These are phyloP conservation scores for Scenedesmus sp. DNA, from an alignment of 163 green algal genomes.

Conservation along the genomic window DNA sequence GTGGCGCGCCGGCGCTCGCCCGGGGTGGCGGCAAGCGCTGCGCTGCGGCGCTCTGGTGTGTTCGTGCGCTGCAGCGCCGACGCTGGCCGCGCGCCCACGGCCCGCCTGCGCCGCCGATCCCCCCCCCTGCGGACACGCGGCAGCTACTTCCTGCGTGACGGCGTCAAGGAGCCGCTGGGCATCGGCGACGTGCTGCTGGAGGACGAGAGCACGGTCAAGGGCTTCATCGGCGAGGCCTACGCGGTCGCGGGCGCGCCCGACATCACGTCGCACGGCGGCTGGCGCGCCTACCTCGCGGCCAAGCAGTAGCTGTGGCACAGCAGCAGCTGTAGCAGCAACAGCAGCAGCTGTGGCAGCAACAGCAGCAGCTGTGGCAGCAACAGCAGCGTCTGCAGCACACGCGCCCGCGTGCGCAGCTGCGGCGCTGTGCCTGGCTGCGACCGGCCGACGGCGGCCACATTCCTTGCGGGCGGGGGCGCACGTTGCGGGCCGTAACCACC, in stretches of 20 bases:
- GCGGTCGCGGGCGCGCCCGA: conserved; percentile 55
- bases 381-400: no score
- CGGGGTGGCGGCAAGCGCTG: not conserved
- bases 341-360: no score
- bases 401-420: no score
- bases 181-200: conserved; percentile 79
- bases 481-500: no score
- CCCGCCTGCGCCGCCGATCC: not conserved
- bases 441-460: no score
- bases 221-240: conserved; percentile 80
- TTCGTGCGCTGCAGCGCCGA: not conserved
- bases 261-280: conserved; percentile 65
- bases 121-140: not conserved
- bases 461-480: no score
- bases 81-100: not conserved
- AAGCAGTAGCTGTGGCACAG: conserved; percentile 17
- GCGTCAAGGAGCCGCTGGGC: conserved; percentile 66
- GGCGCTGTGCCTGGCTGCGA: no score
- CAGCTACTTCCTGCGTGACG: conserved; percentile 57
- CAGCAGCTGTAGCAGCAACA: not conserved
- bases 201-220: conserved; percentile 70
- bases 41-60: no score
- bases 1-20: not conserved
- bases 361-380: no score
- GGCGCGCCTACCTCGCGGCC: conserved; percentile 57